These are phyloP conservation scores for Neofusicoccum sp. DNA, from an alignment of 2,329 filamentous ascomycete species.

Conservation along the genomic window DNA sequence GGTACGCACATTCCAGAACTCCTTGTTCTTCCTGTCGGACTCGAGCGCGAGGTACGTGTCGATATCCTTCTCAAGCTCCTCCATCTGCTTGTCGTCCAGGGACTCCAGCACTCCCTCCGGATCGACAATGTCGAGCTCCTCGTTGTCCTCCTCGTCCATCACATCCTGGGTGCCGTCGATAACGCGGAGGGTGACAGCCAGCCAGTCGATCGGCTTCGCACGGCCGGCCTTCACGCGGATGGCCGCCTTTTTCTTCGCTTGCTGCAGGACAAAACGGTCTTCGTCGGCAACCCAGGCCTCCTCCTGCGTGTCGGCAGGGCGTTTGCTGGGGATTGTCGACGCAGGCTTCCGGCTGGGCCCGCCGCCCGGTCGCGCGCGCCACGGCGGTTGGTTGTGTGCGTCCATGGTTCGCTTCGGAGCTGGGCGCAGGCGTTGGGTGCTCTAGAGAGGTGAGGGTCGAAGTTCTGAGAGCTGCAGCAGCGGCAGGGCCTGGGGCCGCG, in stretches of 20 bases:
- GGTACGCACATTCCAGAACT: constrained; percentile 75
- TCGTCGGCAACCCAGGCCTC: constrained; percentile 84
- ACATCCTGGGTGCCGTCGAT: constrained; percentile 81
- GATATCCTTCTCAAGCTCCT: constrained; percentile 81
- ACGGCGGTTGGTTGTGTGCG: constrained; percentile 37
- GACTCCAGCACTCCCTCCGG: constrained; percentile 80
- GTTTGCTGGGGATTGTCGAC: constrained; percentile 44
- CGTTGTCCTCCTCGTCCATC: constrained; percentile 83
- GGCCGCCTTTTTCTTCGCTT: constrained; percentile 96
- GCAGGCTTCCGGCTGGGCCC: constrained; percentile 30
- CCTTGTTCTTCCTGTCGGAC: constrained; percentile 72
- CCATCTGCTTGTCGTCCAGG: constrained; percentile 67
- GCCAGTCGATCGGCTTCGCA: constrained; percentile 89
- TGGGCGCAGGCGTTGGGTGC: not conserved
- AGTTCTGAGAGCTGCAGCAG: not conserved
- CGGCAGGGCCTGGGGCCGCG: not conserved
- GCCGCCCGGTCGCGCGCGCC: constrained; percentile 32
- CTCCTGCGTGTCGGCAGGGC: constrained; percentile 51
- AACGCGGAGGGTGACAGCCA: constrained; percentile 87
- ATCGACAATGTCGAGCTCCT: constrained; percentile 73
- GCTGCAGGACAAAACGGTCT: constrained; percentile 92
- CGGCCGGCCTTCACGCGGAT: constrained; percentile 90
- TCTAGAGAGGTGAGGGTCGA: not conserved
- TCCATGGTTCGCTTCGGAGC: constrained; percentile 29
- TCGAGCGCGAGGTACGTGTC: constrained; percentile 79